Base-by-base conservation (phyloP, 2,329 filamentous ascomycete species). In the Aspergillus pseudonomiae region DNA sequence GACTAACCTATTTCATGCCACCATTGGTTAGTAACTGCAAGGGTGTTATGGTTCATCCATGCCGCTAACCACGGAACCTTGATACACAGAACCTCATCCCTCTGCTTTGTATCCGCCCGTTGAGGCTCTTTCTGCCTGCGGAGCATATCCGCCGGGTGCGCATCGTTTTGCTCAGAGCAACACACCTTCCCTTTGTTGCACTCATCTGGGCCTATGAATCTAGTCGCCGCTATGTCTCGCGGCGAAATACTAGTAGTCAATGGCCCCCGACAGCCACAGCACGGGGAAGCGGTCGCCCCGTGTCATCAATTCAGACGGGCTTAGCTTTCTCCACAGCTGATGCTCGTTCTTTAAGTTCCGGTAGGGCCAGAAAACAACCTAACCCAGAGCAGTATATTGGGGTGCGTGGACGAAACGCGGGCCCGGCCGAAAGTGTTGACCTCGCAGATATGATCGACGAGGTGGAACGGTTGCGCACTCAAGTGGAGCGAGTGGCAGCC, bases 141-240 rank as follows among this genome's bases (percentile, higher is more conserved):
- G 84, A 84, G 66, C 75, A 79, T 61, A 78, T 88, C 61, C 82
- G 86, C 57, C 80, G 80, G 36, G 81, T 84, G 61, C 83, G 86
- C 54, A 88, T 89, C 64, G 71, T 87, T 48, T 73, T 88, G 53
- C 81, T 89, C 63, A 86, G 86, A 72, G 81, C 81, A 57, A 88
- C 86, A 2, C 86, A 89, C 74, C 74, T 83, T 54, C 86, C 86
- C 16, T 84, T 85, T 68, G 84, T 89, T 58, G 81, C 78, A 45
- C 74, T 85, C 59, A 88, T 89, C 61, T 83, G 84, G 79, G 75
- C 78, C n/a, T 89, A 85, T 71, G 86, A 81, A 68, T 72, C 74
- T 60, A 76, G 73, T 62, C 74, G 73, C 65, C 74, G 70, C 39
- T 67, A 72, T 58, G 64, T 71, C 39, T 72, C 67, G 60, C 72